Conservation (phyloP, 768 basidiomycete genomes). For the Coprinopsis strossmayeri region DNA sequence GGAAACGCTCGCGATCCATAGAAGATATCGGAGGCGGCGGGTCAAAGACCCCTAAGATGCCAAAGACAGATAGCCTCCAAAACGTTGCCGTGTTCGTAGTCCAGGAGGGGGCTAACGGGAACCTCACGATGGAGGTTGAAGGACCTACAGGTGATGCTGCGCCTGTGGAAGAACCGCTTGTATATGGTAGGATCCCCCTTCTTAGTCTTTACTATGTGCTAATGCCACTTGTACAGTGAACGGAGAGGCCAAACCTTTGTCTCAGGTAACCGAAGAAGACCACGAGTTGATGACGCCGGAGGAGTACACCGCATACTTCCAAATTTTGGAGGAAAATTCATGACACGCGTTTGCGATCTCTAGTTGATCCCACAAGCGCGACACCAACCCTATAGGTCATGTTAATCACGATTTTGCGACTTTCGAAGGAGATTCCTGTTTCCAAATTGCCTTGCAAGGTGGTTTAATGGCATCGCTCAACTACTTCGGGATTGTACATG, state of each 20-base stretch:
- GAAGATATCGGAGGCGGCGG: slow-evolving; percentile 45
- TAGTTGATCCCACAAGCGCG: no score
- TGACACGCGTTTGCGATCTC: no score
- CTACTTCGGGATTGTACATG: no score
- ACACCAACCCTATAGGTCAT: no score
- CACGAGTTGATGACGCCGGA: slow-evolving; percentile 91
- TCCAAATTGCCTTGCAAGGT: no score
- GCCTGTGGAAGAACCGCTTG: slow-evolving; percentile 50
- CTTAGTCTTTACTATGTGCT: background rate
- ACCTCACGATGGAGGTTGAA: background rate
- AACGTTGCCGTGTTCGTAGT: slow-evolving; percentile 9
- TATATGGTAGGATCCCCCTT: slow-evolving; percentile 49
- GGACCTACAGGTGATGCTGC: background rate
- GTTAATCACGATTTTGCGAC: no score
- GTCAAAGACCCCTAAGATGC: slow-evolving; percentile 37
- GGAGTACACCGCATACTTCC: slow-evolving; percentile 81
- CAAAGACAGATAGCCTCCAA: slow-evolving; percentile 19
- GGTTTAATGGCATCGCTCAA: no score
- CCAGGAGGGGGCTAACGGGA: no score
- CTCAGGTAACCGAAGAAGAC: slow-evolving; percentile 85
- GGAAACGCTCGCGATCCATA: slow-evolving; percentile 64
- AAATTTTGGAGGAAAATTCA: slow-evolving; percentile 51
- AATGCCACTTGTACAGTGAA: slow-evolving; percentile 44
- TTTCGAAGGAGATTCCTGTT: no score
- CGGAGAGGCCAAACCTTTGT: slow-evolving; percentile 66